Conservation (phyloP, 1,284 basidiomycete species). For the Apiotrichum porosum region DNA sequence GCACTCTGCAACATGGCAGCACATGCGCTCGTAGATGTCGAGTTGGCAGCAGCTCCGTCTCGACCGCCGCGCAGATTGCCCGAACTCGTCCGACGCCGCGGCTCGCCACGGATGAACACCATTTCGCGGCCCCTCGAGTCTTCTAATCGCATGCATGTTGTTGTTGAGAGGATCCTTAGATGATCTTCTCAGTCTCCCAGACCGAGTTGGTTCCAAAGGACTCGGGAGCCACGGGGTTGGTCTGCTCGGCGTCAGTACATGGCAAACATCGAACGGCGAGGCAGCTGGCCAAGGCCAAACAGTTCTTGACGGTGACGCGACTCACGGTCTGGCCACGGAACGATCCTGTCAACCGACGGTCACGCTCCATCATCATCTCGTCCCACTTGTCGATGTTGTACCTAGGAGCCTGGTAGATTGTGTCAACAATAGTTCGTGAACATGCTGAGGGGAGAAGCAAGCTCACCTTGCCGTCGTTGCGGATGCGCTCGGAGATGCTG, state of each 20-base stretch:
- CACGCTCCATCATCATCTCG: conserved; percentile 89
- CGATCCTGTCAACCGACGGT: conserved; percentile 82
- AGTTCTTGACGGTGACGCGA: neutral
- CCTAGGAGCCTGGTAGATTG: conserved; percentile 61
- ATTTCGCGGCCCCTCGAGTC: no score
- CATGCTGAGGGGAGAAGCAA: neutral
- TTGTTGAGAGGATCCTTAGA: neutral
- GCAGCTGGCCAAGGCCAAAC: no score
- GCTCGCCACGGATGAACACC: no score
- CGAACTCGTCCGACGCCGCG: no score
- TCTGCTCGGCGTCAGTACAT: conserved; percentile 51
- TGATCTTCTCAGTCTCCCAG: conserved; percentile 62
- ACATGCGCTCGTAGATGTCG: no score
- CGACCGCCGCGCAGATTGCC: no score
- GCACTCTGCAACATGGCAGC: no score
- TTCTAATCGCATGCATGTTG: conserved; percentile 16
- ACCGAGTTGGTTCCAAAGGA: conserved; percentile 70
- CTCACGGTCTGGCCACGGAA: conserved; percentile 75
- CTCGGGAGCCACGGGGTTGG: conserved; percentile 65
- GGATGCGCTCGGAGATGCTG: conserved; percentile 66
- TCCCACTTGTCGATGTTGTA: conserved; percentile 85
- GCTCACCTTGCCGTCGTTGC: conserved; percentile 84
- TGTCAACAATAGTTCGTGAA: neutral
- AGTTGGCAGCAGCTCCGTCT: no score
- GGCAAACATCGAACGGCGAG: no score